These are phyloP conservation scores for Elaeis guineensis DNA, from an alignment of 176 grass and related monocot genomes.

Conservation along the genomic window DNA sequence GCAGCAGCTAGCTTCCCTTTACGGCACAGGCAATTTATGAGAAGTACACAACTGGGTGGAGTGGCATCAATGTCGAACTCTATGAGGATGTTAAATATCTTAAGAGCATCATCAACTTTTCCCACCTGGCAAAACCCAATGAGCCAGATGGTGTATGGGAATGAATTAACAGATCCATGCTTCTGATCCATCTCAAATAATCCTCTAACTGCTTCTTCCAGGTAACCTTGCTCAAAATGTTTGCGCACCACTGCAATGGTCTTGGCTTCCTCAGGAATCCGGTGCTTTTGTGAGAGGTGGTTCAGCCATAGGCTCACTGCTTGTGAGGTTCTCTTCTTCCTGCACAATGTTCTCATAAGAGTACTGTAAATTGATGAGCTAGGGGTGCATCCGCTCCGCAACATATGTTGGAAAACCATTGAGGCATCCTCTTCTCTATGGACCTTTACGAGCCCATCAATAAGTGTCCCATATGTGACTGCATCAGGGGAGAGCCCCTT, in stretches of 20 bases:
- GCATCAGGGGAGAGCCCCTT: conserved; percentile 76
- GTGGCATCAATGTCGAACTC: conserved; percentile 61
- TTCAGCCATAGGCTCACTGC: conserved; percentile 76
- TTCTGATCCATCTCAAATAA: conserved; percentile 73
- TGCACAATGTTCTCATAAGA: conserved; percentile 66
- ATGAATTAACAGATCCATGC: conserved; percentile 34
- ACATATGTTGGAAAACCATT: conserved; percentile 53
- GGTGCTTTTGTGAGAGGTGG: conserved; percentile 43
- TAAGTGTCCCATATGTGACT: conserved; percentile 71
- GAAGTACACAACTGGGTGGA: conserved; percentile 48
- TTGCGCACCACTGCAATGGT: conserved; percentile 30
- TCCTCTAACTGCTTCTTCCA: conserved; percentile 54
- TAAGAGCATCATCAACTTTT: conserved; percentile 52
- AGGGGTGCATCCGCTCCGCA: conserved; percentile 33
- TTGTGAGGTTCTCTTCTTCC: conserved; percentile 50
- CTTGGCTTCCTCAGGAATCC: conserved; percentile 34
- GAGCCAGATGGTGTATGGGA: conserved; percentile 85
- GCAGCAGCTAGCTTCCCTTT: conserved; percentile 49
- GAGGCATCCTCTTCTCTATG: conserved; percentile 48
- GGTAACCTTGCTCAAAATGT: conserved; percentile 37
- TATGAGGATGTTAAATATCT: conserved; percentile 53
- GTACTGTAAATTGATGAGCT: conserved; percentile 58
- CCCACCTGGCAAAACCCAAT: conserved; percentile 61
- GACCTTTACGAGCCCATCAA: conserved; percentile 51
- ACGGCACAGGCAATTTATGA: conserved; percentile 62